phyloP scores from a whole-genome alignment of 1,284 basidiomycete species.

The Porogramme epimiltina region DNA sequence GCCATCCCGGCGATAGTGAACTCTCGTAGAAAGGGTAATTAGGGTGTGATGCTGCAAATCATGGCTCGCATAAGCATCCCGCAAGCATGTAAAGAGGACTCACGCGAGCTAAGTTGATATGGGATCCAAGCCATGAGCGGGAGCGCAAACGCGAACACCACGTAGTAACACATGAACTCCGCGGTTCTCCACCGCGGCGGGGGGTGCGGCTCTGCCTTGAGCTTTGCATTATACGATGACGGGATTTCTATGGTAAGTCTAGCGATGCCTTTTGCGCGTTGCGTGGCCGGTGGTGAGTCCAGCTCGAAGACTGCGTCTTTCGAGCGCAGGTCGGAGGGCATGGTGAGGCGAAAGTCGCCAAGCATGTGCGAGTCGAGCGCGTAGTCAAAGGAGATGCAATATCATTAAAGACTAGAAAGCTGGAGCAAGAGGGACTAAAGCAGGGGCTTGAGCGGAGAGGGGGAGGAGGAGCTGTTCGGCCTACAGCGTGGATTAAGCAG shows the following conservation, averaged over 20 bases:
- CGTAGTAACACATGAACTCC: slow-evolving; percentile 84
- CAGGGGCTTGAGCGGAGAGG: too few species aligned
- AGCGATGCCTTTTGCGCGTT: slow-evolving; percentile 36
- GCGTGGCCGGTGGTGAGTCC: slow-evolving; percentile 15
- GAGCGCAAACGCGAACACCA: slow-evolving; percentile 64
- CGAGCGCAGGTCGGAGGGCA: slow-evolving; percentile 33
- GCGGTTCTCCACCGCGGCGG: slow-evolving; percentile 74
- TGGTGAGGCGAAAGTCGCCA: slow-evolving; percentile 27
- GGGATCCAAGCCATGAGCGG: slow-evolving; percentile 85
- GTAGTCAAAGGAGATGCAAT: too few species aligned
- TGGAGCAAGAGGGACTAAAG: too few species aligned
- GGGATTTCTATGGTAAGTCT: slow-evolving; percentile 53
- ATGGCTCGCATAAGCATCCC: too few species aligned
- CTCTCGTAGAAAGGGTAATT: slow-evolving; percentile 71
- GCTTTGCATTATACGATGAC: slow-evolving; percentile 33
- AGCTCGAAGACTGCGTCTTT: slow-evolving; percentile 23
- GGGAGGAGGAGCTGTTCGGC: too few species aligned
- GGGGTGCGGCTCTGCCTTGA: slow-evolving; percentile 24
- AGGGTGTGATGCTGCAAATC: slow-evolving; percentile 59
- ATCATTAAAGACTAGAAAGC: too few species aligned
- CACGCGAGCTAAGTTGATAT: slow-evolving; percentile 74
- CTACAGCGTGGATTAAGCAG: too few species aligned
- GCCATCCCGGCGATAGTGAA: slow-evolving; percentile 69
- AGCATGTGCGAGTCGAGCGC: slow-evolving; percentile 19
- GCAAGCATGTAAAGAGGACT: slow-evolving; percentile 33